Conservation (phyloP, 441 rosid genomes). For the Arabidopsis hybrid region DNA sequence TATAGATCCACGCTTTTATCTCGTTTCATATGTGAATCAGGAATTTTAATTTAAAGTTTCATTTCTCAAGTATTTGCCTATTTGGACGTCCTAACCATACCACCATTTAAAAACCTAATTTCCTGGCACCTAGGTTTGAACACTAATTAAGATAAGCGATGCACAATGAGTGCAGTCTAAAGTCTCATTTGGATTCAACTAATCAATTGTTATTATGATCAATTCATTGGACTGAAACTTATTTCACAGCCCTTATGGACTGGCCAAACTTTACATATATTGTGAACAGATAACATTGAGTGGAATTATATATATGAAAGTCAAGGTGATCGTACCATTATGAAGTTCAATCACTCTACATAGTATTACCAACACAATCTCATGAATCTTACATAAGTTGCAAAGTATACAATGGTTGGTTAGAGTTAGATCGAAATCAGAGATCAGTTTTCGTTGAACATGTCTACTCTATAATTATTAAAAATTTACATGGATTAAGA, state of each 20-base stretch:
- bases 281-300: constrained; percentile 2
- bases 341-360: not conserved
- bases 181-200: not conserved
- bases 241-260: constrained; percentile 2
- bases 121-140: constrained; percentile 3
- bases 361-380: constrained; percentile 14
- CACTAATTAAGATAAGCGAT: constrained; percentile 2
- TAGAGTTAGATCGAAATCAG: not conserved
- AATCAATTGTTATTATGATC: constrained; percentile 18
- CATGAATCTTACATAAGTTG: not conserved
- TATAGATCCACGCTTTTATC: not conserved
- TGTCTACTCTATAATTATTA: not conserved
- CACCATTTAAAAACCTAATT: constrained; percentile 6
- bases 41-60: not conserved
- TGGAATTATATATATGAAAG: not conserved
- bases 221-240: not conserved
- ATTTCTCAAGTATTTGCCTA: not conserved
- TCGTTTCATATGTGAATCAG: constrained; percentile 1
- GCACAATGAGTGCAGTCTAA: not conserved
- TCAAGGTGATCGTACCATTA: constrained; percentile 1
- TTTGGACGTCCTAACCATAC: not conserved
- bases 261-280: not conserved
- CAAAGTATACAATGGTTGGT: constrained; percentile 23
- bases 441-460: constrained; percentile 4
- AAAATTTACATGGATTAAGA: constrained; percentile 18